These are phyloP conservation scores for Beauveria medogensis DNA, from an alignment of 2,329 filamentous ascomycete species.

Conservation along the genomic window DNA sequence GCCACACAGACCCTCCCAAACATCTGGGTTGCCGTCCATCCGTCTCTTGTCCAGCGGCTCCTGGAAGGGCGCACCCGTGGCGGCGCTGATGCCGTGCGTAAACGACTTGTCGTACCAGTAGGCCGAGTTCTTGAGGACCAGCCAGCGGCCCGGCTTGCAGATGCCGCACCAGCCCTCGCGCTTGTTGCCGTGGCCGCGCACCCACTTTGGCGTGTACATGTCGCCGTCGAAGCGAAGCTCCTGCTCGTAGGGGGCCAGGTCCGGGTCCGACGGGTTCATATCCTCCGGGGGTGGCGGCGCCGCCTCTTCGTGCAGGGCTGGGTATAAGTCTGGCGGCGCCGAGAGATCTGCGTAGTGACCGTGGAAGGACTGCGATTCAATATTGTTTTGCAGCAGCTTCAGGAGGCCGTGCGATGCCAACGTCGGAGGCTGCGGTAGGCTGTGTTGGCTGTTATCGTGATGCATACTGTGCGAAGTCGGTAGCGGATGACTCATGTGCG, in stretches of 20 bases:
- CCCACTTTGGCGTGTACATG: slow-evolving; percentile 76
- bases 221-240: slow-evolving; percentile 73
- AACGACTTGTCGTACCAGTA: slow-evolving; percentile 94
- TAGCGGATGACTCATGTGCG: slow-evolving; percentile 42
- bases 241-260: slow-evolving; percentile 70
- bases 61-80: slow-evolving; percentile 70
- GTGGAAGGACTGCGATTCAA: slow-evolving; percentile 57
- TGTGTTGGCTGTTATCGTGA: slow-evolving; percentile 32
- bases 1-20: slow-evolving; percentile 73
- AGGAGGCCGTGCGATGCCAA: slow-evolving; percentile 66
- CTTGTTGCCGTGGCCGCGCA: slow-evolving; percentile 79
- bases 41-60: slow-evolving; percentile 66
- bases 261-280: slow-evolving; percentile 71
- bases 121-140: slow-evolving; percentile 81
- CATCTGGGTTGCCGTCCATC: slow-evolving; percentile 72
- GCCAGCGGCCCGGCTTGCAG: slow-evolving; percentile 78
- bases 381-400: slow-evolving; percentile 67
- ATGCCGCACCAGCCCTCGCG: slow-evolving; percentile 86
- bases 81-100: slow-evolving; percentile 77
- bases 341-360: slow-evolving; percentile 66
- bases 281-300: slow-evolving; percentile 68
- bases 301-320: slow-evolving; percentile 65
- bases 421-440: slow-evolving; percentile 51
- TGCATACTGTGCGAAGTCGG: slow-evolving; percentile 26
- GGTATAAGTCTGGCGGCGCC: slow-evolving; percentile 69